Evolutionary conservation across 768 basidiomycete species (phyloP).

Genomic region (Lactarius vividus): DNA sequence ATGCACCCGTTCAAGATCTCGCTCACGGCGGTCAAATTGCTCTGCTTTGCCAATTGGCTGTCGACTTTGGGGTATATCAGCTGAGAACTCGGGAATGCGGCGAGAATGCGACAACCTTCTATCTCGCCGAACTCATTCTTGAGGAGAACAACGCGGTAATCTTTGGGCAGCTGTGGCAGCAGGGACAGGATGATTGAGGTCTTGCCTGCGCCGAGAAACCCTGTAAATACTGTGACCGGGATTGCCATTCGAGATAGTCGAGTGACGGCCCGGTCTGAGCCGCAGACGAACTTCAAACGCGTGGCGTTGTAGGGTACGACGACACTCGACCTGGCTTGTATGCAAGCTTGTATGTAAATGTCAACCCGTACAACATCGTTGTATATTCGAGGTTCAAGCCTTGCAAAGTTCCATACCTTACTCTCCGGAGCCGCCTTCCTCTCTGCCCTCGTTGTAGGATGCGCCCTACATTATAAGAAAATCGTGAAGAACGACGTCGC

Average conservation of each 20-base stretch:
- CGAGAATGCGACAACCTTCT: slow-evolving; percentile 50
- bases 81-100: not conserved
- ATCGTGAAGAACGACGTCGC: slow-evolving; percentile 85
- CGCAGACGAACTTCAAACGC: not conserved
- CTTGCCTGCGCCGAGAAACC: slow-evolving; percentile 83
- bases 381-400: slow-evolving; percentile 45
- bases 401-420: slow-evolving; percentile 64
- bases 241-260: slow-evolving; percentile 39
- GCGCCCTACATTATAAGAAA: slow-evolving; percentile 71
- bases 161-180: slow-evolving; percentile 74
- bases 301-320: too few relatives aligned
- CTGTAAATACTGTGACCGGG: slow-evolving; percentile 94
- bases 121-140: slow-evolving; percentile 98
- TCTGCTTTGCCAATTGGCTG: slow-evolving; percentile 84
- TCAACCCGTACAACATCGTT: slow-evolving; percentile 10
- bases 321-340: not conserved
- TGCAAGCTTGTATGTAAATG: too few relatives aligned
- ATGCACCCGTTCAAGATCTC: slow-evolving; percentile 97
- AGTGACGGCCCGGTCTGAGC: not conserved
- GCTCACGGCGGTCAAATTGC: slow-evolving; percentile 79
- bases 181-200: slow-evolving; percentile 80
- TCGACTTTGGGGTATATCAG: slow-evolving; percentile 54
- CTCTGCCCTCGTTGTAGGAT: slow-evolving; percentile 61
- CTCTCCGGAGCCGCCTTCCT: slow-evolving; percentile 66
- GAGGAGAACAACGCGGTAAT: slow-evolving; percentile 85